Evolutionary conservation across 495 filamentous ascomycete genomes (phyloP), one percentile per base, ranked within the genome.

Genomic region (Xylaria longipes): DNA sequence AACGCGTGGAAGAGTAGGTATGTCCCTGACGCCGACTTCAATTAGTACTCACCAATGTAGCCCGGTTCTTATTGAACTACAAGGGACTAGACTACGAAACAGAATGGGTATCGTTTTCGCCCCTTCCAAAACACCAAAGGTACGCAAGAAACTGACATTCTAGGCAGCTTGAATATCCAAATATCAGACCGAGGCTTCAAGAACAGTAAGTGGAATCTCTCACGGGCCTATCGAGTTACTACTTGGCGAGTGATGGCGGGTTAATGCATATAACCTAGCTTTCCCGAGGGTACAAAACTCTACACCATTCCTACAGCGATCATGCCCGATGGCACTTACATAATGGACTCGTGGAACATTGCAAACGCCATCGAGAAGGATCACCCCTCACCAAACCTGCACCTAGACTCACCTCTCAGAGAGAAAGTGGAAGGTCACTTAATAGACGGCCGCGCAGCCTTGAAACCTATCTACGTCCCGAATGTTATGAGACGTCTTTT

Each of bases 41-140:
- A 39, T 14, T 43, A 31, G 15, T 25, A 27, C 62, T 56, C 3
- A 71, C 67, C 56, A 29, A 61, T n/a, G 15, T 56, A 90, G 89
- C 87, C 54, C 88, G 89, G 11, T 74, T 91, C 9, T 50, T 80
- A 5, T 80, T 92, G 43, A 90, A 91, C 78, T 89, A 83, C 81
- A 91, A 92, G 75, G 79, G 80, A 9, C 76, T 91, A n/a, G 81
- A 86, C 61, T 91, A 90, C 80, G 80, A 83, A 67, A 92, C 89
- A 11, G 82, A 89, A 84, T 92, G 88, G 89, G 77, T 89, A 65
- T 7, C 65, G 15, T 46, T 41, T 5, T n/a, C 17, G 27, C 27
- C 20, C 9, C 20, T 48, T 25, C 7, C 22, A 12, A 8, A 33
- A 5, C 37, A 4, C 5, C 6, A 64, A 31, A 29, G 3, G 0